Evolutionary conservation across 768 basidiomycete species (phyloP).

Genomic region (Botryobasidium botryosum): DNA sequence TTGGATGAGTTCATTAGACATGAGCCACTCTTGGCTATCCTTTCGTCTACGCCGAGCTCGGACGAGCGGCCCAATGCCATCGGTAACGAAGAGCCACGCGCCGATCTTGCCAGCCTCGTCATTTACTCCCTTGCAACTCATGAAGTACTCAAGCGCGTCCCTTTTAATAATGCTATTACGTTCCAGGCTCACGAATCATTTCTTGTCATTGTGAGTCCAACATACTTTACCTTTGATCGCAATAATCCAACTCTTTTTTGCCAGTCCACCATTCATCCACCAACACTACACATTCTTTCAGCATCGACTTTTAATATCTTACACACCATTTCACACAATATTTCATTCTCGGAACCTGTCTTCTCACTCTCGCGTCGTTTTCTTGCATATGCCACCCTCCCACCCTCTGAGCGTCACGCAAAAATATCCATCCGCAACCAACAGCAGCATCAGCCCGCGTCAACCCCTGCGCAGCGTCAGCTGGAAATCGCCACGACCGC

Average conservation of each 20-base stretch:
- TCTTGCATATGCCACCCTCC: constrained; percentile 37
- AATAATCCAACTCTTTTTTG: constrained; percentile 1
- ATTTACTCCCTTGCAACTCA: constrained; percentile 35
- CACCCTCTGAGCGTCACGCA: constrained; percentile 13
- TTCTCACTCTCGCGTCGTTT: constrained; percentile 47
- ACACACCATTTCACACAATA: constrained; percentile 29
- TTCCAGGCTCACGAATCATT: constrained; percentile 31
- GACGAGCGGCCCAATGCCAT: background rate
- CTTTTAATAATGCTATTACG: constrained; percentile 14
- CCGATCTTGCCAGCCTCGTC: constrained; percentile 16
- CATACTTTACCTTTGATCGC: background rate
- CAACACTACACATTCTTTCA: constrained; percentile 39
- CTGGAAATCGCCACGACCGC: constrained; percentile 32
- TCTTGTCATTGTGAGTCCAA: constrained; percentile 37
- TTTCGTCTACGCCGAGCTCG: background rate
- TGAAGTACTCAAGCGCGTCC: constrained; percentile 31
- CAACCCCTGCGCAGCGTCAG: constrained; percentile 5
- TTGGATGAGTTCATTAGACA: constrained; percentile 1
- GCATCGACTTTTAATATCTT: constrained; percentile 34
- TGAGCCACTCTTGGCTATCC: constrained; percentile 8
- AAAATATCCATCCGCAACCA: constrained; percentile 8
- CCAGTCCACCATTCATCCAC: constrained; percentile 41
- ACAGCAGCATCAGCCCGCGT: constrained; percentile 3
- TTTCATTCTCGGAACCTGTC: constrained; percentile 29
- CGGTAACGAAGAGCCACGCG: background rate